These are phyloP conservation scores for Citeromyces matritensis DNA, from an alignment of 805 yeast species.

Conservation along the genomic window DNA sequence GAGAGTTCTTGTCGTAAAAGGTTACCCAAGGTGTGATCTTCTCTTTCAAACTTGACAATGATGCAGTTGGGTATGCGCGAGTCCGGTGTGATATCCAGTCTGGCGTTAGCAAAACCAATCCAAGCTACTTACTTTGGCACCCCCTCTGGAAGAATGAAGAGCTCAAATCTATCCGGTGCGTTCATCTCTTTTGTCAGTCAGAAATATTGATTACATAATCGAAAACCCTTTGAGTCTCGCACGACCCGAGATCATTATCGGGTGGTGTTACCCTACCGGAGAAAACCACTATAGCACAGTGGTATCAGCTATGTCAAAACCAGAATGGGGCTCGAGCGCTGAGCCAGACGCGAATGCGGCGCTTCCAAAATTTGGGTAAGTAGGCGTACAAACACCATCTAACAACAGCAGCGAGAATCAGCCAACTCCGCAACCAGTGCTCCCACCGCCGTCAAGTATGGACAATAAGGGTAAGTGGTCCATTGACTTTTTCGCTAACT, in stretches of 20 bases:
- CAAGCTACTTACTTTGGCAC: slow-evolving; percentile 59
- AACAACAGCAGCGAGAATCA: slow-evolving; percentile 44
- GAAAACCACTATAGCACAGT: background rate
- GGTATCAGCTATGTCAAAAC: background rate
- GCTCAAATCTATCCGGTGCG: slow-evolving; percentile 98
- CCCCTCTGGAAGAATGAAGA: slow-evolving; percentile 94
- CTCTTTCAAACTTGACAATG: slow-evolving; percentile 84
- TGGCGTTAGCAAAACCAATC: slow-evolving; percentile 7
- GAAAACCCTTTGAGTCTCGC: background rate
- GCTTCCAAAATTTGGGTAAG: slow-evolving; percentile 1
- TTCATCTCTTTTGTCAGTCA: slow-evolving; percentile 39
- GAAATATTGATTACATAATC: too few relatives aligned
- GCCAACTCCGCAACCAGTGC: slow-evolving; percentile 32
- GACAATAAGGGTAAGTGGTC: slow-evolving; percentile 30
- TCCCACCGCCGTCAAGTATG: slow-evolving; percentile 39
- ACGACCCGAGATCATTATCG: background rate
- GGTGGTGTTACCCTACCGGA: background rate
- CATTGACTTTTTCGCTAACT: background rate
- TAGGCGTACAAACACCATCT: slow-evolving; percentile 6
- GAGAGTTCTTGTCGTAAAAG: slow-evolving; percentile 74
- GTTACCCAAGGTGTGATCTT: slow-evolving; percentile 94
- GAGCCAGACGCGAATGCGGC: background rate
- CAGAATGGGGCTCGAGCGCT: background rate
- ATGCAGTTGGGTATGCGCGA: slow-evolving; percentile 93
- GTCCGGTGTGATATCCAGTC: slow-evolving; percentile 81